These are phyloP conservation scores for Phytophthora brassicae DNA, from an alignment of 352 stramenopile genomes.

Conservation along the genomic window DNA sequence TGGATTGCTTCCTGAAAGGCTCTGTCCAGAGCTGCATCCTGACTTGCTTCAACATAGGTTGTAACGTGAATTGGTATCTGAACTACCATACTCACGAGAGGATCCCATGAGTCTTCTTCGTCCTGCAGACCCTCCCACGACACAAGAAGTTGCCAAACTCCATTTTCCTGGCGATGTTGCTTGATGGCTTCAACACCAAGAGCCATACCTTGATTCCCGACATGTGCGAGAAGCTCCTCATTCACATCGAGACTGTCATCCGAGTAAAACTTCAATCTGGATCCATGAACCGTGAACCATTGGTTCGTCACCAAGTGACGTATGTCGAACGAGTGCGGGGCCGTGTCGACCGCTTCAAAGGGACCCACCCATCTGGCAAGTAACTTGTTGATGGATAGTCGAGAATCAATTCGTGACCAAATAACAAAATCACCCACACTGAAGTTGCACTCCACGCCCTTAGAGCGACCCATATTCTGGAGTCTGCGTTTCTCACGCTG, in stretches of 20 bases:
- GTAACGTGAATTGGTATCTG: no score
- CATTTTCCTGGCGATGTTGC: neutral
- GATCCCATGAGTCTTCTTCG: conserved; percentile 15
- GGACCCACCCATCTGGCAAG: conserved; percentile 5
- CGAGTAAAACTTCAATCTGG: conserved; percentile 15
- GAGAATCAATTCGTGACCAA: conserved; percentile 11
- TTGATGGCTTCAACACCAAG: conserved; percentile 9
- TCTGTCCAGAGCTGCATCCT: no score
- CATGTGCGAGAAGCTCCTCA: conserved; percentile 13
- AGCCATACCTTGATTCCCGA: conserved; percentile 1
- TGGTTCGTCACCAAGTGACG: conserved; percentile 7
- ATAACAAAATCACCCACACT: conserved; percentile 11
- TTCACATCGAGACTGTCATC: conserved; percentile 3
- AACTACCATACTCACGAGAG: no score
- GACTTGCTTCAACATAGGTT: no score
- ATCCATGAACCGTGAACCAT: conserved; percentile 13
- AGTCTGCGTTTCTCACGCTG: neutral
- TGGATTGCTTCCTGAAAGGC: no score
- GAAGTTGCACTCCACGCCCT: conserved; percentile 15
- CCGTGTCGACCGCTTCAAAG: conserved; percentile 10
- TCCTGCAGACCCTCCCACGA: conserved; percentile 13
- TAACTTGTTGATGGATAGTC: conserved; percentile 4
- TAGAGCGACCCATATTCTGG: conserved; percentile 2
- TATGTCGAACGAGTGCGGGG: conserved; percentile 18
- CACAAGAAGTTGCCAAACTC: conserved; percentile 8